A percentile compares a stretch with the other conserved stretches of the same genome.
Conservation (phyloP, 176 grass and related monocot genomes). For the Neostapfia colusana region DNA sequence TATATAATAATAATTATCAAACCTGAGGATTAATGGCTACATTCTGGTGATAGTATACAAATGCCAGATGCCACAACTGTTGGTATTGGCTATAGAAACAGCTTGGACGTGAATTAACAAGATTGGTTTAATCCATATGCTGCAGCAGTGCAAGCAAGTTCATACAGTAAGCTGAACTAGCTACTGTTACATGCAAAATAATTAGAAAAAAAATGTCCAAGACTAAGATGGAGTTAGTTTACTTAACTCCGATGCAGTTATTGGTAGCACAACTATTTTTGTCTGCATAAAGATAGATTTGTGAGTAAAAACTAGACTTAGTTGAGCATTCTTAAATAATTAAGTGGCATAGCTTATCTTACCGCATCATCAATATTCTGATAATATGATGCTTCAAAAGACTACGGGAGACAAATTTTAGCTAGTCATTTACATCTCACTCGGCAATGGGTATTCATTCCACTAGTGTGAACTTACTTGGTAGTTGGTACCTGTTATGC, state of each 20-base stretch:
- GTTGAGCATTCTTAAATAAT: background rate
- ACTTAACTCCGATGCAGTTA: background rate
- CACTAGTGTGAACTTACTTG: background rate
- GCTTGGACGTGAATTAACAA: too few relatives aligned
- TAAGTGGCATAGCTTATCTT: background rate
- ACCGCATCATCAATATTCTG: background rate
- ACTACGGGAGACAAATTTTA: background rate
- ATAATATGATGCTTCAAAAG: background rate
- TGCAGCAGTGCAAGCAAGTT: too few relatives aligned
- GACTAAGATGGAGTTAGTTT: background rate
- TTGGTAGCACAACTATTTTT: background rate
- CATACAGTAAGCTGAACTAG: background rate
- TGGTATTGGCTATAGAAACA: background rate
- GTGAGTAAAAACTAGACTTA: background rate
- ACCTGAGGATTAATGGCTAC: background rate
- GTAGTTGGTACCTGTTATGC: background rate
- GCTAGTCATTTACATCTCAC: background rate
- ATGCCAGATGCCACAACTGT: background rate
- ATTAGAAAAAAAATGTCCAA: background rate
- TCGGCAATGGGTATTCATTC: background rate
- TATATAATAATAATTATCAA: background rate
- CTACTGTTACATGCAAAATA: background rate
- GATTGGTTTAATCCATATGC: too few relatives aligned
- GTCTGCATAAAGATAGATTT: background rate
- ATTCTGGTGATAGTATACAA: background rate